Evolutionary conservation across 1,284 basidiomycete species (phyloP).

Genomic region (Cutaneotrichosporon sp.): DNA sequence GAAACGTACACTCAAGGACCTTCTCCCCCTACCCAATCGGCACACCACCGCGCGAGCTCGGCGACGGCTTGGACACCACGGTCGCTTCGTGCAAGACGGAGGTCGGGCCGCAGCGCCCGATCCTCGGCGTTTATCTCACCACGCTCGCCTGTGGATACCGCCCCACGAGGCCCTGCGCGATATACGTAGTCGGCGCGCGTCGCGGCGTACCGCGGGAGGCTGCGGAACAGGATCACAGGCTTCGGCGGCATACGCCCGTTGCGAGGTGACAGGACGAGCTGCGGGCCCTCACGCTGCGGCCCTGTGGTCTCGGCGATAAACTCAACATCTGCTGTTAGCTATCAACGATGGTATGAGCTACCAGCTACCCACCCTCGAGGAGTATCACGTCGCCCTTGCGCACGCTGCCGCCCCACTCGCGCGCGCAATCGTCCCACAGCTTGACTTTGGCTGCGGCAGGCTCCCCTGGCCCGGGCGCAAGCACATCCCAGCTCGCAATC

Average conservation of each 20-base stretch:
- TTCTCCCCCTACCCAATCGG: constrained; percentile 42
- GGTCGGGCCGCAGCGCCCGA: constrained; percentile 35
- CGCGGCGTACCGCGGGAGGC: constrained; percentile 34
- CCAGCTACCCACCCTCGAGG: constrained; percentile 41
- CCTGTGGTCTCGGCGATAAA: constrained; percentile 21
- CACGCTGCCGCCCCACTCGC: constrained; percentile 35
- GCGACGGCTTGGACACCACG: constrained; percentile 36
- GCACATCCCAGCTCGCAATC: constrained; percentile 42
- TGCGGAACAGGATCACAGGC: constrained; percentile 40
- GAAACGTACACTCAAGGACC: constrained; percentile 12
- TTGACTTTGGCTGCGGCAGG: constrained; percentile 35
- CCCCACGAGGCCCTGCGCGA: constrained; percentile 12
- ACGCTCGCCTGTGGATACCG: not conserved
- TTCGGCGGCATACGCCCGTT: constrained; percentile 14
- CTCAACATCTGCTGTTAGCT: constrained; percentile 33
- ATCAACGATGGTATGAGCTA: no score
- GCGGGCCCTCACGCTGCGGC: constrained; percentile 26
- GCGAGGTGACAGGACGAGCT: constrained; percentile 31
- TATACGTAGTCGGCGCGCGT: constrained; percentile 32
- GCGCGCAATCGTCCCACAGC: constrained; percentile 41
- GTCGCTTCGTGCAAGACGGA: constrained; percentile 44
- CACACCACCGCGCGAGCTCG: constrained; percentile 44
- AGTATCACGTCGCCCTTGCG: constrained; percentile 45
- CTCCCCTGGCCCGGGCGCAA: constrained; percentile 17
- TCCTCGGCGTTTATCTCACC: constrained; percentile 18